phyloP scores from a whole-genome alignment of 768 basidiomycete genomes.

The Serendipita sp. region DNA sequence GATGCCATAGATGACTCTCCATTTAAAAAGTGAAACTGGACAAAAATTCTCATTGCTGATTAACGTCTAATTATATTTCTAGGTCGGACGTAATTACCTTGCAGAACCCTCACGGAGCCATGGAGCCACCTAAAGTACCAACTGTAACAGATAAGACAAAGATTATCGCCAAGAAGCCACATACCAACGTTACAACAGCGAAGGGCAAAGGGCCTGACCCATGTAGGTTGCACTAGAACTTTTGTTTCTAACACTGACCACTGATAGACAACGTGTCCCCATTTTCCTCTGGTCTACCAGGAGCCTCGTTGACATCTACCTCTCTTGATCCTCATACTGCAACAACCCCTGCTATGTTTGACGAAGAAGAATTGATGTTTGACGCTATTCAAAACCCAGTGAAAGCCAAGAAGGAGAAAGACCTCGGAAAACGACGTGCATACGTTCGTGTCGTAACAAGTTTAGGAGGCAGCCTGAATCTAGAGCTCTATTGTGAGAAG shows the following conservation, averaged over 20 bases:
- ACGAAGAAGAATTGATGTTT: conserved; percentile 98
- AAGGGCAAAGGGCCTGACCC: conserved; percentile 36
- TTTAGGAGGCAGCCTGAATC: conserved; percentile 71
- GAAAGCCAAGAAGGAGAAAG: conserved; percentile 88
- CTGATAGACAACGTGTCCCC: conserved; percentile 74
- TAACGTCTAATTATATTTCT: neutral
- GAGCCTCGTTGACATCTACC: conserved; percentile 88
- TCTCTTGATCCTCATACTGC: conserved; percentile 62
- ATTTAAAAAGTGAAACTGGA: conserved; percentile 54
- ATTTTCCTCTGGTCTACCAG: conserved; percentile 75
- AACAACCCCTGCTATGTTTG: conserved; percentile 77
- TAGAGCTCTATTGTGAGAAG: conserved; percentile 82
- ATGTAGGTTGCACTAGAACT: conserved; percentile 30
- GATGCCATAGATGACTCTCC: conserved; percentile 77
- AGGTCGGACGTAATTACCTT: conserved; percentile 86
- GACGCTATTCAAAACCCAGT: conserved; percentile 70
- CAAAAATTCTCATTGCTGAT: neutral
- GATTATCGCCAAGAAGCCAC: conserved; percentile 18
- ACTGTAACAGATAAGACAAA: conserved; percentile 14
- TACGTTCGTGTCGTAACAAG: conserved; percentile 94
- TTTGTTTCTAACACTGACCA: neutral
- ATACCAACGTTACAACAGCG: conserved; percentile 20
- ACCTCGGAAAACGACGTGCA: conserved; percentile 76
- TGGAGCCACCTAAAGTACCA: conserved; percentile 33
- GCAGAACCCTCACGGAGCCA: conserved; percentile 75